phyloP scores from a whole-genome alignment of 768 basidiomycete species.

The Podaxis sp. region DNA sequence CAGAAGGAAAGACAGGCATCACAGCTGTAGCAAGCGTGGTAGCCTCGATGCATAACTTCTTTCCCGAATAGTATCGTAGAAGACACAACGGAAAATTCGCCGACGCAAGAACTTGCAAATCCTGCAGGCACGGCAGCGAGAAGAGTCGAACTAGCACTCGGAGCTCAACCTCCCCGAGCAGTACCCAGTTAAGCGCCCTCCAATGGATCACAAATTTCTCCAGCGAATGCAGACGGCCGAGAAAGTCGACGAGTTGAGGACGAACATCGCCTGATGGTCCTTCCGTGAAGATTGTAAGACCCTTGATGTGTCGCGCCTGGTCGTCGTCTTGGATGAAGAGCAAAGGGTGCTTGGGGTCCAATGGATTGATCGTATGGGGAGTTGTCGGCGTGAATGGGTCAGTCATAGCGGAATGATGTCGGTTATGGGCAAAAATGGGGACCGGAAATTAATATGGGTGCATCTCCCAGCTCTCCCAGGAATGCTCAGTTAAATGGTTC shows the following conservation, averaged over 20 bases:
- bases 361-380: slow-evolving; percentile 4
- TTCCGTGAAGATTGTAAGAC: slow-evolving; percentile 7
- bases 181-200: slow-evolving; percentile 10
- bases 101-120: slow-evolving; percentile 3
- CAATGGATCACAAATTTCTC: slow-evolving; percentile 11
- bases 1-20: slow-evolving; percentile 5
- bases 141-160: slow-evolving; percentile 4
- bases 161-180: slow-evolving; percentile 1
- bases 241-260: slow-evolving; percentile 6
- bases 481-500: slow-evolving; percentile 2
- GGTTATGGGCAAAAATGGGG: slow-evolving; percentile 6
- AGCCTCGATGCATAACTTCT: slow-evolving; percentile 4
- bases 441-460: slow-evolving; percentile 7
- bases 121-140: slow-evolving; percentile 7
- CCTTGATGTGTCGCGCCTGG: background rate
- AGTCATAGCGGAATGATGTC: slow-evolving; percentile 2
- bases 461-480: background rate
- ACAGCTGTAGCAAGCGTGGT: slow-evolving; percentile 5
- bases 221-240: slow-evolving; percentile 2
- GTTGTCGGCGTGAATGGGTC: slow-evolving; percentile 1
- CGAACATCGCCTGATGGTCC: background rate
- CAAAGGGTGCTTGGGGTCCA: slow-evolving; percentile 6
- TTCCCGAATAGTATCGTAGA: slow-evolving; percentile 3
- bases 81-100: slow-evolving; percentile 7
- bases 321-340: slow-evolving; percentile 9